A percentile compares a stretch with the other conserved stretches of the same genome.
These are phyloP conservation scores for Leishmania guyanensis DNA, from an alignment of 208 protist genomes.

Conservation along the genomic window DNA sequence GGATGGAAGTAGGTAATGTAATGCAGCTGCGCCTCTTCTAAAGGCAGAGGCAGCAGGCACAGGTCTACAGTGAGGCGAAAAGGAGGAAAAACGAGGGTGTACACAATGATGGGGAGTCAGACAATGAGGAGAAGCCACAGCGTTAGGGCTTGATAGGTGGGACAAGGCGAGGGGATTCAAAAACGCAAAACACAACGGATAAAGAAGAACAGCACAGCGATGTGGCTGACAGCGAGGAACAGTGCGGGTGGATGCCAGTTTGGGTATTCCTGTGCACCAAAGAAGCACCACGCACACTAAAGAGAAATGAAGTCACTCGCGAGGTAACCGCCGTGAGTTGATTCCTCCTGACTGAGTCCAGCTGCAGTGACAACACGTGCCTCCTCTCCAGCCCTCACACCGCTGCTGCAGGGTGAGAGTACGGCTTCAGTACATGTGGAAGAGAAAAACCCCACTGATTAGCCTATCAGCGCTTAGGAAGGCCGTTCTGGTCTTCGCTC, in stretches of 20 bases:
- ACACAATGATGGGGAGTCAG: neutral
- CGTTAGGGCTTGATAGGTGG: neutral
- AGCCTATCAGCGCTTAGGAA: neutral
- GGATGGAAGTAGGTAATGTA: neutral
- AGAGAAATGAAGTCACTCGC: neutral
- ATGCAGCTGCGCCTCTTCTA: neutral
- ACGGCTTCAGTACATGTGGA: neutral
- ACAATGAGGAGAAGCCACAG: neutral
- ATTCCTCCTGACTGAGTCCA: neutral
- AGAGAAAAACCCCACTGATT: neutral
- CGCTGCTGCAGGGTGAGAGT: neutral
- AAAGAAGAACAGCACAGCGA: too few relatives aligned
- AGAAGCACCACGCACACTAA: neutral
- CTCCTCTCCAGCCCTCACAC: neutral
- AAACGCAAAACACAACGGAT: neutral
- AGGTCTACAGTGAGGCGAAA: neutral
- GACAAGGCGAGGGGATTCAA: neutral
- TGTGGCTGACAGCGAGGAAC: neutral
- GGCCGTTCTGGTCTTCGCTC: neutral
- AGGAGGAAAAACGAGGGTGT: too few relatives aligned
- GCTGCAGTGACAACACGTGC: neutral
- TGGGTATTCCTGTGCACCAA: neutral
- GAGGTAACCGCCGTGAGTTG: neutral
- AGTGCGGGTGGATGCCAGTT: neutral
- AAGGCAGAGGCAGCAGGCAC: neutral